Conservation (phyloP, 2,329 filamentous ascomycete species). For the Microthyrium microscopicum region DNA sequence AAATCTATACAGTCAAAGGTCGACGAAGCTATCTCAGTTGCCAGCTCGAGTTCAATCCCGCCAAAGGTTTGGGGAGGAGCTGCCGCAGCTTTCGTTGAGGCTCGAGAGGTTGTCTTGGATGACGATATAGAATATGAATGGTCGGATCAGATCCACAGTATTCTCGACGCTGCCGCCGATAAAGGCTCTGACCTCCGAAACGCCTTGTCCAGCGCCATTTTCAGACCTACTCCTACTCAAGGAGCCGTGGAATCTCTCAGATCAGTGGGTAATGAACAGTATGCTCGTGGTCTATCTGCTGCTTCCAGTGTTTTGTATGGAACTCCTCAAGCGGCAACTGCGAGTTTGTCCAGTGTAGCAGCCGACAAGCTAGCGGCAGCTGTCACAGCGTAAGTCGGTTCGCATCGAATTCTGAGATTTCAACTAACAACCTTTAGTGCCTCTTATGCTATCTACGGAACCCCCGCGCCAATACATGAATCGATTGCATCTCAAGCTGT, state of each 20-base stretch:
- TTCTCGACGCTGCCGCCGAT: constrained; percentile 5
- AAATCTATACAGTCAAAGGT: constrained; percentile 4
- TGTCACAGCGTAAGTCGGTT: constrained; percentile 38
- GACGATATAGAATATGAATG: constrained; percentile 6
- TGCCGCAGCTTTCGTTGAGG: constrained; percentile 32
- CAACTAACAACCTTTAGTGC: constrained; percentile 21
- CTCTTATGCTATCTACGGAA: constrained; percentile 39
- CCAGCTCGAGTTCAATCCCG: constrained; percentile 9
- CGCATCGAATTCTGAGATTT: constrained; percentile 3
- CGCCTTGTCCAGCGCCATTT: constrained; percentile 5
- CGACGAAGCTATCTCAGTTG: constrained; percentile 3
- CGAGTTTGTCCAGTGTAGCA: constrained; percentile 18
- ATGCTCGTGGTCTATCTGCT: constrained; percentile 6
- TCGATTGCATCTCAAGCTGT: constrained; percentile 35
- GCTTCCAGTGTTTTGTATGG: constrained; percentile 8
- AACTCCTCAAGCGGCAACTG: constrained; percentile 2
- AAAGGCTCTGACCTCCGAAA: constrained; percentile 4
- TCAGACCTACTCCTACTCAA: constrained; percentile 12
- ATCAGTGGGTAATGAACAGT: constrained; percentile 7
- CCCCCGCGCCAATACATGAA: constrained; percentile 27
- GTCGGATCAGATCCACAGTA: constrained; percentile 4
- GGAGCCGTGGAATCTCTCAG: constrained; percentile 16
- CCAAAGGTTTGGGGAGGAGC: constrained; percentile 38
- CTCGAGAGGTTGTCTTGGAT: constrained; percentile 29
- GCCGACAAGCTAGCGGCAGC: constrained; percentile 39